A percentile compares a stretch with the other conserved stretches of the same genome.
Evolutionary conservation across 257 asterid species (phyloP).

Genomic region (Solanum sparsipilum): DNA sequence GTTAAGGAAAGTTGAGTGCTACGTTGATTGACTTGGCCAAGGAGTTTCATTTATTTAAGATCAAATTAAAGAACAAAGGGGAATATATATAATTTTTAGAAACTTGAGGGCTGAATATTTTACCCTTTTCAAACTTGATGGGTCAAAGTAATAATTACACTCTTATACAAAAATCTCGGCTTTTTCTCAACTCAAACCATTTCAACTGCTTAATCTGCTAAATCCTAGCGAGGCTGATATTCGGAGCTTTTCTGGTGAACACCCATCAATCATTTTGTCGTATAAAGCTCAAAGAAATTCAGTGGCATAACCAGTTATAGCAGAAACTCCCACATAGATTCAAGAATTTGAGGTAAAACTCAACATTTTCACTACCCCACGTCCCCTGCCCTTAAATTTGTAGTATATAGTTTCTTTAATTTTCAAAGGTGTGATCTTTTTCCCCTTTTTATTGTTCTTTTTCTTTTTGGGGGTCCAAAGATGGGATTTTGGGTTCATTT

Average conservation of each 20-base stretch:
- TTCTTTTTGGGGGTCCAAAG: background rate
- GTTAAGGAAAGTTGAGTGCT: background rate
- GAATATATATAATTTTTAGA: background rate
- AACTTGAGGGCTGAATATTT: background rate
- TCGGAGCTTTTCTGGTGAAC: background rate
- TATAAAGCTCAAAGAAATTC: background rate
- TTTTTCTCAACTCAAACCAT: background rate
- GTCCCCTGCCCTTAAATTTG: background rate
- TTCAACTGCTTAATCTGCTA: background rate
- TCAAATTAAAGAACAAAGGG: background rate
- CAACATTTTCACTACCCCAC: background rate
- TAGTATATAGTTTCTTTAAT: background rate
- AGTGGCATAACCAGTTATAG: background rate
- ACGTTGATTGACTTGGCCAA: background rate
- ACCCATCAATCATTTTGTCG: background rate
- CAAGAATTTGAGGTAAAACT: background rate
- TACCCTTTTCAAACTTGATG: background rate
- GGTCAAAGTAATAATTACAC: background rate
- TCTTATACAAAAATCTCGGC: background rate
- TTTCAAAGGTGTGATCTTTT: background rate
- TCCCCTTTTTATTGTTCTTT: background rate
- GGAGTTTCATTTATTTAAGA: background rate
- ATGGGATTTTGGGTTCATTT: background rate
- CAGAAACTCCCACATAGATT: background rate
- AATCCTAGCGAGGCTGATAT: background rate